Evolutionary conservation across 805 yeast genomes (phyloP).

Genomic region (Lachancea kluyveri): DNA sequence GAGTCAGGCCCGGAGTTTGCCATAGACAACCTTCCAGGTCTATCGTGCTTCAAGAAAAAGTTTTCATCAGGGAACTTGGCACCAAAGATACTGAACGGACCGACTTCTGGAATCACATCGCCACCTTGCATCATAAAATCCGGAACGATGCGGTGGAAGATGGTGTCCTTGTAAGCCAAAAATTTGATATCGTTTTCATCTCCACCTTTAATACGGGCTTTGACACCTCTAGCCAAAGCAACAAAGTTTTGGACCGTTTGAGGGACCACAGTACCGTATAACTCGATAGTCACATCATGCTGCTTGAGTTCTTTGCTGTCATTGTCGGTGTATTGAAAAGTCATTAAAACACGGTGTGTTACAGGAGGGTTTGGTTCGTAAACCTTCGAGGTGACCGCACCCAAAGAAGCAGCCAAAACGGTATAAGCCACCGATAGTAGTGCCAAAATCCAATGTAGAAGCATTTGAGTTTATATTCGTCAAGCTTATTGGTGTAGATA

Average conservation of each 20-base stretch:
- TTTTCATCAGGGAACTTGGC: slow-evolving; percentile 71
- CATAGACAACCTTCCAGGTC: slow-evolving; percentile 65
- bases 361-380: slow-evolving; percentile 33
- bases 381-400: slow-evolving; percentile 7
- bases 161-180: slow-evolving; percentile 48
- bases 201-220: slow-evolving; percentile 27
- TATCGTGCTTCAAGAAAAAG: slow-evolving; percentile 58
- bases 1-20: slow-evolving; percentile 65
- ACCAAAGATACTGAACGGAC: slow-evolving; percentile 80
- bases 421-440: too few relatives aligned
- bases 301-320: slow-evolving; percentile 9
- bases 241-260: slow-evolving; percentile 56
- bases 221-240: slow-evolving; percentile 40
- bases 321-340: slow-evolving; percentile 22
- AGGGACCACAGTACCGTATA: slow-evolving; percentile 64
- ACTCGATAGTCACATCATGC: slow-evolving; percentile 44
- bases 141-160: slow-evolving; percentile 69
- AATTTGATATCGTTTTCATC: slow-evolving; percentile 15
- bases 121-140: slow-evolving; percentile 86
- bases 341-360: slow-evolving; percentile 21
- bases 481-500: too few relatives aligned
- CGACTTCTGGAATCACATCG: slow-evolving; percentile 69
- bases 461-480: too few relatives aligned
- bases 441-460: too few relatives aligned
- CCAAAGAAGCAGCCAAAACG: too few relatives aligned